Percentiles rank a stretch among this genome's conserved stretches.
Conservation (phyloP, 2,329 filamentous ascomycete genomes). For the Verticillium nonalfalfae region DNA sequence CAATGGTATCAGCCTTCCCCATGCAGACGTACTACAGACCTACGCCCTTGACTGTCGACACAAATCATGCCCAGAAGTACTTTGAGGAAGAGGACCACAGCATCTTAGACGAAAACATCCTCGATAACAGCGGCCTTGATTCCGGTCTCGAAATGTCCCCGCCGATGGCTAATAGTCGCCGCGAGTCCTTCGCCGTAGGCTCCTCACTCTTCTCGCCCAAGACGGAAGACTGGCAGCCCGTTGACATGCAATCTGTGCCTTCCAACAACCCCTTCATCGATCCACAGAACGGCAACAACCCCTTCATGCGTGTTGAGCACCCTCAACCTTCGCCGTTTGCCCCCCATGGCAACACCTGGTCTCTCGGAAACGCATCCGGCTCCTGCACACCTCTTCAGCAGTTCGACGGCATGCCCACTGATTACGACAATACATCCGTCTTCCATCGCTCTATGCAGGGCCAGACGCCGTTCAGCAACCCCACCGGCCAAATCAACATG, state of each 20-base stretch:
- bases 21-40: conserved; percentile 47
- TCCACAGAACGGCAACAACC: conserved; percentile 50
- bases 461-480: conserved; percentile 49
- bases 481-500: conserved; percentile 42
- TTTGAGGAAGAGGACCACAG: conserved; percentile 56
- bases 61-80: conserved; percentile 46
- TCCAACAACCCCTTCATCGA: conserved; percentile 60
- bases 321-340: conserved; percentile 34
- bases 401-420: conserved; percentile 56
- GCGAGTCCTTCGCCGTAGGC: conserved; percentile 56
- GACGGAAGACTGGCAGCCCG: conserved; percentile 56
- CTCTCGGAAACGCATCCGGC: conserved; percentile 58
- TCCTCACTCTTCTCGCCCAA: conserved; percentile 58
- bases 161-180: conserved; percentile 54
- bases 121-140: conserved; percentile 53
- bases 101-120: conserved; percentile 54
- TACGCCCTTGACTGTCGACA: conserved; percentile 46
- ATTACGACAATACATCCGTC: conserved; percentile 48
- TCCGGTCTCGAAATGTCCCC: conserved; percentile 59
- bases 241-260: conserved; percentile 58
- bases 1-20: conserved; percentile 45
- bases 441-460: conserved; percentile 48
- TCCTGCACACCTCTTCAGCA: conserved; percentile 68
- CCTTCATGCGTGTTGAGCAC: conserved; percentile 60
- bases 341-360: conserved; percentile 47